Evolutionary conservation across 345 rosid genomes (phyloP).

Genomic region (Eucalyptus dawsonii): DNA sequence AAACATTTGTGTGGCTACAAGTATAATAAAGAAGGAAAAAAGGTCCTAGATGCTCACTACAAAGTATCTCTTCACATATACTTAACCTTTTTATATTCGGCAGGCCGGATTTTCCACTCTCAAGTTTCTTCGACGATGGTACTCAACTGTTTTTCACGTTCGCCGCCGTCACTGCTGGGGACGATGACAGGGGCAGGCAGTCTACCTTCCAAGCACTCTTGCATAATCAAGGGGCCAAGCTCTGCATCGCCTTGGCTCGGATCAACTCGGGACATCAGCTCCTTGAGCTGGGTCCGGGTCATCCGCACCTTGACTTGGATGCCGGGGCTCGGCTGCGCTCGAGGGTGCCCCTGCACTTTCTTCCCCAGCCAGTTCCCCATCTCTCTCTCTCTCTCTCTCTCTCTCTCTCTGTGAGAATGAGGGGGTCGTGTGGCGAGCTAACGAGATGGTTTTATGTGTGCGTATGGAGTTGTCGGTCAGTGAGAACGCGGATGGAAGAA

Average conservation of each 20-base stretch:
- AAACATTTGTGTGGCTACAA: not conserved
- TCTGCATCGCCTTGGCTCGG: not conserved
- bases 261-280: not conserved
- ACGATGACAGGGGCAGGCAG: not conserved
- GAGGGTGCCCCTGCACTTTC: not conserved
- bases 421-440: not conserved
- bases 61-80: not conserved
- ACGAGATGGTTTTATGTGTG: not conserved
- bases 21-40: not conserved
- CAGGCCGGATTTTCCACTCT: not conserved
- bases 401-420: not conserved
- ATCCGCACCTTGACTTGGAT: not conserved
- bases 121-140: not conserved
- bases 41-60: not conserved
- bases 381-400: not conserved
- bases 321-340: not conserved
- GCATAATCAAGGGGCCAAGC: not conserved
- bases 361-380: not conserved
- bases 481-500: not conserved
- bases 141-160: not conserved
- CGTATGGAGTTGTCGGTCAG: not conserved
- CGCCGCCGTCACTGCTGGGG: not conserved
- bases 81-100: not conserved
- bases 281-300: not conserved
- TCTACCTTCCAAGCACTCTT: not conserved